phyloP scores from a whole-genome alignment of 2,329 filamentous ascomycete genomes.

The Gaeumannomyces tritici region DNA sequence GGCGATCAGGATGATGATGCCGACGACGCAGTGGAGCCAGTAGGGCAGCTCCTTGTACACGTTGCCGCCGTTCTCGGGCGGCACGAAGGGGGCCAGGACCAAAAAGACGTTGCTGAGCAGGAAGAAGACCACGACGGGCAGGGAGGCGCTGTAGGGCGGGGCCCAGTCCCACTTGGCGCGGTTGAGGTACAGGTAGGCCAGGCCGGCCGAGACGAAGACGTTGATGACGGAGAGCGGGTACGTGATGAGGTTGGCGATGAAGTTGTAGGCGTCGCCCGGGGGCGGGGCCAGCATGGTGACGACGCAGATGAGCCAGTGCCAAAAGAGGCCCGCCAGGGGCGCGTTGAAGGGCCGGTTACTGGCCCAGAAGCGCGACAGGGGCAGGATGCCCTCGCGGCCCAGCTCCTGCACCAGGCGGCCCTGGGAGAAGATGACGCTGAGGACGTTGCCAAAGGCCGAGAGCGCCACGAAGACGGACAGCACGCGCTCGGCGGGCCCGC shows the following conservation, averaged over 20 bases:
- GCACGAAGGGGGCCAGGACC: slow-evolving; percentile 48
- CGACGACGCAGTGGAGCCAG: slow-evolving; percentile 48
- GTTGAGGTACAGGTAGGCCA: slow-evolving; percentile 43
- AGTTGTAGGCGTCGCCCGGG: slow-evolving; percentile 58
- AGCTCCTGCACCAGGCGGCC: slow-evolving; percentile 57
- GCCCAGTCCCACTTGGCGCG: slow-evolving; percentile 38
- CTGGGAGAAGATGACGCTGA: slow-evolving; percentile 60
- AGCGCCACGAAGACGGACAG: slow-evolving; percentile 58
- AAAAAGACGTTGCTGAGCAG: slow-evolving; percentile 52
- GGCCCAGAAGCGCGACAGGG: slow-evolving; percentile 52
- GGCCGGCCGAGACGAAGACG: slow-evolving; percentile 40
- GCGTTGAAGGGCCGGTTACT: slow-evolving; percentile 56
- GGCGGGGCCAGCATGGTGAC: slow-evolving; percentile 59
- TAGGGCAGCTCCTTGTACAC: slow-evolving; percentile 46
- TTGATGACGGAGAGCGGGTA: slow-evolving; percentile 54
- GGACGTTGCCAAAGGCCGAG: slow-evolving; percentile 58
- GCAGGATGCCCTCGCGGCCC: slow-evolving; percentile 56
- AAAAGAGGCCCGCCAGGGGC: slow-evolving; percentile 49
- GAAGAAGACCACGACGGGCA: slow-evolving; percentile 48
- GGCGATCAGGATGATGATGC: slow-evolving; percentile 40
- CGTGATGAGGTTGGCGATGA: slow-evolving; percentile 52
- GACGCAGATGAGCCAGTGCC: slow-evolving; percentile 54
- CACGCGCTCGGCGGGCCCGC: slow-evolving; percentile 42
- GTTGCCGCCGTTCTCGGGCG: slow-evolving; percentile 39
- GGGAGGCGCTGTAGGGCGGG: slow-evolving; percentile 43